These are phyloP conservation scores for Danielozyma ontarioensis DNA, from an alignment of 805 yeast genomes.

Conservation along the genomic window DNA sequence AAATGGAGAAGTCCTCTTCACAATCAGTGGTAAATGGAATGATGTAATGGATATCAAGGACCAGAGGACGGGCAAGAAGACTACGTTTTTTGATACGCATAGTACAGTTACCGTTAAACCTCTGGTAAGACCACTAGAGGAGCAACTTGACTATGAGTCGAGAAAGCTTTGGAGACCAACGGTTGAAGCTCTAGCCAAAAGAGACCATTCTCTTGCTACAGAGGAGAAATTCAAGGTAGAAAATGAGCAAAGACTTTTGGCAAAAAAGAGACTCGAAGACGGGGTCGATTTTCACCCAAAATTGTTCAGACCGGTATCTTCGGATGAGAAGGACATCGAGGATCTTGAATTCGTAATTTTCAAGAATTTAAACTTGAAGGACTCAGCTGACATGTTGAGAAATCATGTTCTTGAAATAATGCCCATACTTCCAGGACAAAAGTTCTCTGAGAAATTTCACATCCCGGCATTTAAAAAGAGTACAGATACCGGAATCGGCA, in stretches of 20 bases:
- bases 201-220: conserved; percentile 83
- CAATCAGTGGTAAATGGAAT: conserved; percentile 90
- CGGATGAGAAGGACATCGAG: conserved; percentile 16
- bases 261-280: conserved; percentile 69
- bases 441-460: conserved; percentile 56
- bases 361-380: conserved; percentile 49
- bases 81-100: conserved; percentile 41
- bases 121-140: conserved; percentile 66
- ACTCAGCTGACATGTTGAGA: conserved; percentile 47
- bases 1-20: conserved; percentile 53
- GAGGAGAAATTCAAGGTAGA: conserved; percentile 85
- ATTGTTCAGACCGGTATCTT: conserved; percentile 51
- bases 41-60: conserved; percentile 66
- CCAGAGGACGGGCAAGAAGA: conserved; percentile 42
- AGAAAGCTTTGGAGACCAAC: conserved; percentile 81
- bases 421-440: conserved; percentile 83
- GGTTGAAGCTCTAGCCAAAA: conserved; percentile 67
- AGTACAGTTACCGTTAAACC: conserved; percentile 54
- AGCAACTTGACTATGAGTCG: conserved; percentile 80
- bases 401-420: conserved; percentile 57
- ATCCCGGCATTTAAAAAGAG: conserved; percentile 61
- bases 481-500: conserved; percentile 2
- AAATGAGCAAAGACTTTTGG: conserved; percentile 71
- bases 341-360: conserved; percentile 63
- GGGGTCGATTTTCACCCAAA: conserved; percentile 80